phyloP scores from a whole-genome alignment of 805 yeast genomes.

The Candida bentonensis region DNA sequence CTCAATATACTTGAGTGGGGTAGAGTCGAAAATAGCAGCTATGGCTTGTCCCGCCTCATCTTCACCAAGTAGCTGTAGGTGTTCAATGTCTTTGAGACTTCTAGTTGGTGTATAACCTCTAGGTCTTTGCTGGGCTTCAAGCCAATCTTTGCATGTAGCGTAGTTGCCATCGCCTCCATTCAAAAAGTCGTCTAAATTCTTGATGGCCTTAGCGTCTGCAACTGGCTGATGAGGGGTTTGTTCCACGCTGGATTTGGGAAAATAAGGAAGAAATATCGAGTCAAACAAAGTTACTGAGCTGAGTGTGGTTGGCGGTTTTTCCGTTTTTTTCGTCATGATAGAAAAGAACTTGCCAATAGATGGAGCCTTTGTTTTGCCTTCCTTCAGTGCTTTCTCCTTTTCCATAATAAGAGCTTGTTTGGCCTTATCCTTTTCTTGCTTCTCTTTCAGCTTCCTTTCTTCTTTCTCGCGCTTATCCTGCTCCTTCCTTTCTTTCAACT shows the following conservation, averaged over 20 bases:
- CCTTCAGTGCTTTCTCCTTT: constrained; percentile 9
- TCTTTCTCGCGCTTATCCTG: constrained; percentile 8
- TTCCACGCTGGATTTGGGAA: constrained; percentile 15
- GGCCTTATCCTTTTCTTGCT: constrained; percentile 8
- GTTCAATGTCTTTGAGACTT: constrained; percentile 11
- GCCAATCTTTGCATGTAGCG: constrained; percentile 2
- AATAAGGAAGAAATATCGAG: constrained; percentile 19
- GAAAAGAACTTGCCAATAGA: constrained; percentile 10
- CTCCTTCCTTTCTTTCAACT: constrained; percentile 9
- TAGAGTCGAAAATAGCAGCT: constrained; percentile 7
- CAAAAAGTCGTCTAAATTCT: not conserved
- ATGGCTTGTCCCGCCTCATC: constrained; percentile 10
- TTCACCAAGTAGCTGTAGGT: constrained; percentile 10
- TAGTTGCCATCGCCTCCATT: not conserved
- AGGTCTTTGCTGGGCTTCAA: not conserved
- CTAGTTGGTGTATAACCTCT: constrained; percentile 12
- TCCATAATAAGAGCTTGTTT: constrained; percentile 12
- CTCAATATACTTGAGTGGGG: constrained; percentile 21
- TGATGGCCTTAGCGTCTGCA: constrained; percentile 6
- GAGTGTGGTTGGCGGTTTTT: constrained; percentile 6
- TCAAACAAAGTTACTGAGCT: constrained; percentile 15
- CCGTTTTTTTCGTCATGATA: constrained; percentile 4
- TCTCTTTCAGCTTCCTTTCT: constrained; percentile 9
- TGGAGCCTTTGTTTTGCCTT: not conserved
- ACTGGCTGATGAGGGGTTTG: constrained; percentile 8